Evolutionary conservation across 2,329 filamentous ascomycete species (phyloP), one percentile per base, ranked within the genome.

Genomic region (Magnaporthiopsis incrustans): DNA sequence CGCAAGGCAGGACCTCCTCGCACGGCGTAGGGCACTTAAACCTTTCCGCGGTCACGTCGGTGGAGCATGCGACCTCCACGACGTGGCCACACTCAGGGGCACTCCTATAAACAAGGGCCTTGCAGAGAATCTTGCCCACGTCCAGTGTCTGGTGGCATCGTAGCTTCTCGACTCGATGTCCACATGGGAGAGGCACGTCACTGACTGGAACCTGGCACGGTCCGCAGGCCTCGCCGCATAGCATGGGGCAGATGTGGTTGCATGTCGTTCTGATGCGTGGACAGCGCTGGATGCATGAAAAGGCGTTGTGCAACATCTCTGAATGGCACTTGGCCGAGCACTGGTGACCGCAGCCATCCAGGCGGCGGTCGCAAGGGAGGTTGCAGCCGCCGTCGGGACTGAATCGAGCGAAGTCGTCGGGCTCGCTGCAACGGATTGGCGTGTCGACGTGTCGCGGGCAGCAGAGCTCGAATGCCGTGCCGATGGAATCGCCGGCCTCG

Each of bases 331-430:
- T 73, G 7, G 74, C 76, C 11, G 69, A 67, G 64, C 82, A 85
- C 1, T 71, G 64, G 67, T 85, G 82, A 0, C 82, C 82, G 64
- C 82, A 85, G 2, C 58, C 25, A 0, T 69, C 44, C 11, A 83
- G 72, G 71, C 81, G 65, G 78, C 73, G 65, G 70, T 78, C 76
- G 66, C 87, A 90, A 1, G 72, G 72, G 22, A 79, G 70, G 57
- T 71, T 70, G 67, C 87, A 90, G 0, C 88, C 88, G 57, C 86
- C 86, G 70, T 90, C 87, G 0, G 87, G 88, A 0, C 82, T 77
- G 10, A 82, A 72, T 8, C 73, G 72, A 0, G 76, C 65, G 67
- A 90, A 90, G 65, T 90, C 79, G 1, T 87, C 82, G 0, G 86
- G 82, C 1, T 74, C 67, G 0, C 78, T 79, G 1, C 85, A 83